Conservation (phyloP, 2,329 filamentous ascomycete species). For the Elsinoe fawcettii region DNA sequence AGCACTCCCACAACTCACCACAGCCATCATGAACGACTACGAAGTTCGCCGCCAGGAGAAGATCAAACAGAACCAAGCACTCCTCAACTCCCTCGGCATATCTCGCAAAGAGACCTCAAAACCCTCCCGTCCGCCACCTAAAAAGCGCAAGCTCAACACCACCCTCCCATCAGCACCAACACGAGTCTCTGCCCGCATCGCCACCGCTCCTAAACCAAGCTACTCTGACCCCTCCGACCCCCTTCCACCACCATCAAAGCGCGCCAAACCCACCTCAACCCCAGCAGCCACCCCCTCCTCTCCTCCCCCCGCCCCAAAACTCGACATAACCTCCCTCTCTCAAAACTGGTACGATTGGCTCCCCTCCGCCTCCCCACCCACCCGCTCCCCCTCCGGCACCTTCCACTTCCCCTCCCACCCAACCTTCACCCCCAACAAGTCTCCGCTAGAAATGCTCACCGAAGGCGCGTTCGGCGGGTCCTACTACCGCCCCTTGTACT, state of each 20-base stretch:
- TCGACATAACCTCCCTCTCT: slow-evolving; percentile 33
- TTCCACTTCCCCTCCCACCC: slow-evolving; percentile 42
- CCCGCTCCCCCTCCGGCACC: slow-evolving; percentile 34
- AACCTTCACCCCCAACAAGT: slow-evolving; percentile 46
- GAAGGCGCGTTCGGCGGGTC: slow-evolving; percentile 48
- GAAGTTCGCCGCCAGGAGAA: slow-evolving; percentile 42
- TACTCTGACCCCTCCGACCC: slow-evolving; percentile 30
- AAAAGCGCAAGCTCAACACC: slow-evolving; percentile 34
- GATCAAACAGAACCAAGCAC: slow-evolving; percentile 43
- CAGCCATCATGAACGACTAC: slow-evolving; percentile 34
- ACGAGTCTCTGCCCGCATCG: slow-evolving; percentile 41
- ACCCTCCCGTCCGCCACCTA: slow-evolving; percentile 26
- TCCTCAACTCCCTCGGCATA: slow-evolving; percentile 43
- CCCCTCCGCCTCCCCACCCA: slow-evolving; percentile 33
- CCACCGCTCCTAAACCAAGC: slow-evolving; percentile 31
- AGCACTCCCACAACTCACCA: neutral
- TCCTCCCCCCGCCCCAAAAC: slow-evolving; percentile 17
- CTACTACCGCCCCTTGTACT: slow-evolving; percentile 45
- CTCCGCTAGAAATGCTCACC: slow-evolving; percentile 44
- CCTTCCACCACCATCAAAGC: neutral
- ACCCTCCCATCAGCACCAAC: slow-evolving; percentile 15
- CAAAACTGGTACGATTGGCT: slow-evolving; percentile 39
- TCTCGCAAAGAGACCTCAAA: slow-evolving; percentile 23
- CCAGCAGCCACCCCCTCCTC: neutral
- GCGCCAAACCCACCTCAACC: neutral